These are phyloP conservation scores for Triticum urartu DNA, from an alignment of 176 grass and related monocot species.

Conservation along the genomic window DNA sequence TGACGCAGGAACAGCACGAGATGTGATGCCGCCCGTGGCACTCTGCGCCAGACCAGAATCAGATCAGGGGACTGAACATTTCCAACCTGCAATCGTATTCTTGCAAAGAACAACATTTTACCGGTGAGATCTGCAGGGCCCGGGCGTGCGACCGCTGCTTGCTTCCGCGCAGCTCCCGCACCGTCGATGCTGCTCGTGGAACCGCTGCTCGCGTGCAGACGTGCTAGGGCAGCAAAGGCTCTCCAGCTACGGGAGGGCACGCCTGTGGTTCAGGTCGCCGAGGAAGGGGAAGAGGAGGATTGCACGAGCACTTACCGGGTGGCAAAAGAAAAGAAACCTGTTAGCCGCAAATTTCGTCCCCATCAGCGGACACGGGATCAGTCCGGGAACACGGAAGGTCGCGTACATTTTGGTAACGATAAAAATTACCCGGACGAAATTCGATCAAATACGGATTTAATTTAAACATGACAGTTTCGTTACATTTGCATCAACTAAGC, in stretches of 20 bases:
- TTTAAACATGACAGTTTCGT: too few species aligned
- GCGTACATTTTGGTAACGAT: too few species aligned
- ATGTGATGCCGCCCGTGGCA: background rate
- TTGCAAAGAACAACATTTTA: background rate
- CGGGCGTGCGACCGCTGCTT: background rate
- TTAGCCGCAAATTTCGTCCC: too few species aligned
- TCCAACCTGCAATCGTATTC: background rate
- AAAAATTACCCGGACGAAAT: accelerated
- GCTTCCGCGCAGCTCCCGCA: background rate
- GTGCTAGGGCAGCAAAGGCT: background rate
- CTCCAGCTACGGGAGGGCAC: background rate
- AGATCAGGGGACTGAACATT: background rate
- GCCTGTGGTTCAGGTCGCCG: too few species aligned
- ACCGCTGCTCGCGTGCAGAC: too few species aligned
- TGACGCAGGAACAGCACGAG: background rate
- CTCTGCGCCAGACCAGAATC: background rate
- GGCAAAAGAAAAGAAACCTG: too few species aligned
- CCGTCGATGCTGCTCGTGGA: background rate
- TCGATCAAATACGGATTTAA: too few species aligned
- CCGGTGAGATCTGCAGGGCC: background rate
- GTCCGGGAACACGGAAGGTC: too few species aligned
- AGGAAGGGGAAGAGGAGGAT: too few species aligned
- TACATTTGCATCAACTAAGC: too few species aligned
- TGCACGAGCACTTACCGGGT: too few species aligned
- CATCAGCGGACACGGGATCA: too few species aligned